Evolutionary conservation across 2,329 filamentous ascomycete species (phyloP).

Genomic region (Apiospora aurea): DNA sequence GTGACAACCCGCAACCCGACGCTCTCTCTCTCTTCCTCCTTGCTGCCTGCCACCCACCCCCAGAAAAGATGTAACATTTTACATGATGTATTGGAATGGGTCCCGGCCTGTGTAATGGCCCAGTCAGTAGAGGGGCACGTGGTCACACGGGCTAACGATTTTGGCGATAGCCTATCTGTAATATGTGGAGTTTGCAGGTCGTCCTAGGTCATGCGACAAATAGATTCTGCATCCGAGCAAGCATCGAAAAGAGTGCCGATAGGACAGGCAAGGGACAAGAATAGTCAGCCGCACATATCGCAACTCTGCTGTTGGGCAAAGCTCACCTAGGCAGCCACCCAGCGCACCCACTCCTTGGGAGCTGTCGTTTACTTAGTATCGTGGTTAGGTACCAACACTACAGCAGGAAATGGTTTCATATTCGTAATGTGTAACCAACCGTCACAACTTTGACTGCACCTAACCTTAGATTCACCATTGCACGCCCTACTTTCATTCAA

Average conservation of each 20-base stretch:
- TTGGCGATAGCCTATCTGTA: constrained; percentile 13
- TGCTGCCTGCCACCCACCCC: not conserved
- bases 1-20: not conserved
- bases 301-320: not conserved
- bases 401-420: not conserved
- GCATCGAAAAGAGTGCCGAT: constrained; percentile 11
- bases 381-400: not conserved
- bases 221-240: constrained; percentile 15
- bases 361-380: not conserved
- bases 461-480: not conserved
- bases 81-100: not conserved
- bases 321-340: not conserved
- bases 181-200: constrained; percentile 20
- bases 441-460: not conserved
- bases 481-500: not conserved
- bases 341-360: not conserved
- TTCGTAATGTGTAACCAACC: constrained; percentile 17
- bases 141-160: constrained; percentile 15
- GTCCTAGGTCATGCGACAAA: constrained; percentile 21
- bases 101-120: constrained; percentile 1
- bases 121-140: constrained; percentile 21
- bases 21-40: constrained; percentile 4
- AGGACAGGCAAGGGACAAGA: constrained; percentile 17
- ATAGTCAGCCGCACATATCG: constrained; percentile 13
- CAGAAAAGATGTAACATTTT: not conserved